Evolutionary conservation across 2,329 filamentous ascomycete genomes (phyloP), one percentile per base, ranked within the genome.

Genomic region (Epichloe brachyelytri): DNA sequence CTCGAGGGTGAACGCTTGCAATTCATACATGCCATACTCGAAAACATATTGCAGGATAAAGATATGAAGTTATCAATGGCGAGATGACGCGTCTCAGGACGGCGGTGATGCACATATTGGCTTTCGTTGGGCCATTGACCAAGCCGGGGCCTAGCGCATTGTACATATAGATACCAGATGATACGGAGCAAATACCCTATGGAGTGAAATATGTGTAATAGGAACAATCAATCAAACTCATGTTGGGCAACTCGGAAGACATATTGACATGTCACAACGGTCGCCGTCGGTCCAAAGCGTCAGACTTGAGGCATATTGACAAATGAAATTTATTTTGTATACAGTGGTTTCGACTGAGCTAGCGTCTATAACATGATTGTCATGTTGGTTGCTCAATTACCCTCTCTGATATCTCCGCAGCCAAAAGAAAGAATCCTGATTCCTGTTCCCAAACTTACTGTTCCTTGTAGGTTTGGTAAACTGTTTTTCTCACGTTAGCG

Each of bases 21-120:
- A 30, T 77, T 76, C 48, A 70, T 78, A 66, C 62, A 75, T 19
- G 63, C 67, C 11, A 66, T 76, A 44, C 58, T 77, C 40, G 64
- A 72, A 41, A 68, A 63, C 33, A 65, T 76, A 33, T 59, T 76
- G 44, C 59, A 62, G 4, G 63, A 62, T 33, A 58, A 55, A 37
- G 62, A 65, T 43, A 58, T 66, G 59, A 65, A 60, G 48, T 61
- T 62, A 15, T 46, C 56, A 1, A 54, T 44, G 41, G 56, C 57
- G 5, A 59, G 54, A 36, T 65, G 59, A 57, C 56, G 60, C 26
- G n/a, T 38, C 38, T n/a, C 7, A 38, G 36, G 20, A 38, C 4
- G 34, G 45, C 45, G 34, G 22, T 38, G 20, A 15, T 38, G 12
- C 19, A 34, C 2, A 45, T 4, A 2, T 19, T 14, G 12, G 12